Evolutionary conservation across 768 basidiomycete genomes (phyloP).

Genomic region (Tricholoma furcatifolium): DNA sequence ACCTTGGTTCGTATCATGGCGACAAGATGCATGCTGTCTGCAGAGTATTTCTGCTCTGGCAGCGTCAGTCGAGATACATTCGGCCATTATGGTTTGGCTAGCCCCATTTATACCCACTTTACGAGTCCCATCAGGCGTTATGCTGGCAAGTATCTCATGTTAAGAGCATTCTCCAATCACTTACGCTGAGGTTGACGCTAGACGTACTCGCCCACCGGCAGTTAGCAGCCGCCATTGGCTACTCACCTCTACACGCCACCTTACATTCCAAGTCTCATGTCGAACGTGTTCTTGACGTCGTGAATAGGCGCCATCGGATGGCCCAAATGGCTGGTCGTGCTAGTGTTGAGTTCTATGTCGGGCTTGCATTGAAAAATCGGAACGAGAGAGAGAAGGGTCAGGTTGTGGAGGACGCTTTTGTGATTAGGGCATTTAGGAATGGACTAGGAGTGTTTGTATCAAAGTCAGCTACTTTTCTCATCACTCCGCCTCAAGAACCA

Average conservation of each 20-base stretch:
- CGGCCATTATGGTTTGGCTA: conserved; percentile 97
- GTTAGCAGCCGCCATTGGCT: conserved; percentile 85
- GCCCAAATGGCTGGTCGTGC: conserved; percentile 98
- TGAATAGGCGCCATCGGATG: conserved; percentile 92
- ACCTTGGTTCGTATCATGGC: conserved; percentile 99
- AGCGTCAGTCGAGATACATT: conserved; percentile 91
- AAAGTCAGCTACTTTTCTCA: conserved; percentile 52
- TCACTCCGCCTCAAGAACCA: not conserved
- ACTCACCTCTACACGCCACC: conserved; percentile 78
- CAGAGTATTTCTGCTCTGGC: conserved; percentile 97
- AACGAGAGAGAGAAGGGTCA: conserved; percentile 42
- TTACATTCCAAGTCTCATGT: conserved; percentile 88
- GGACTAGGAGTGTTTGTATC: conserved; percentile 96
- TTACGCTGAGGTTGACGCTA: conserved; percentile 21
- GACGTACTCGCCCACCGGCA: conserved; percentile 96
- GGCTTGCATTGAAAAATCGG: conserved; percentile 80
- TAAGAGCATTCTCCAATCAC: not conserved
- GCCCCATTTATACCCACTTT: conserved; percentile 96
- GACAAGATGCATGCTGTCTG: conserved; percentile 96
- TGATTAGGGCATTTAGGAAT: conserved; percentile 92
- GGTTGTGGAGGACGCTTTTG: conserved; percentile 83
- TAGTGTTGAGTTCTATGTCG: conserved; percentile 97
- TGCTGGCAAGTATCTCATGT: conserved; percentile 57
- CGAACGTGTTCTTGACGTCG: conserved; percentile 79
- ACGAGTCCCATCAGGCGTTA: conserved; percentile 97